Conservation (phyloP, 352 stramenopile species). For the Thalassiosira ordinaria region DNA sequence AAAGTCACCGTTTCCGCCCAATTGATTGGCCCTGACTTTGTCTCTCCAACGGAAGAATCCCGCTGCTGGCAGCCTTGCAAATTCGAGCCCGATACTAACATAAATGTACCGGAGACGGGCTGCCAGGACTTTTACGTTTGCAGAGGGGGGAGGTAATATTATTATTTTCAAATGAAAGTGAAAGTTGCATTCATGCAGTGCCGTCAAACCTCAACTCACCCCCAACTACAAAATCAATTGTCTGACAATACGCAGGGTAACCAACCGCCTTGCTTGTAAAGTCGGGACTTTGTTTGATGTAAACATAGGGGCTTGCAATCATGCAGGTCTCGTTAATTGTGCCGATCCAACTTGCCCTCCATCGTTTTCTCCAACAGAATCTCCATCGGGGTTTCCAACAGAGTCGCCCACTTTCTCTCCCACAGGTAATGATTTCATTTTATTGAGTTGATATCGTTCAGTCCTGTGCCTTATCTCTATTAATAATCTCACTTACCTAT, state of each 20-base stretch:
- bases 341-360: slow-evolving; percentile 15
- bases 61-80: neutral
- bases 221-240: too few species aligned
- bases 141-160: slow-evolving; percentile 15
- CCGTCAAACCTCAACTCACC: too few species aligned
- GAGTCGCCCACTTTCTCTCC: neutral
- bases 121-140: slow-evolving; percentile 26
- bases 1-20: slow-evolving; percentile 1
- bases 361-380: too few species aligned
- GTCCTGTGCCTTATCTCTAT: neutral
- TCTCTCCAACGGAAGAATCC: neutral
- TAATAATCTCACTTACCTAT: too few species aligned
- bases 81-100: neutral
- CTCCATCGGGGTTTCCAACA: too few species aligned
- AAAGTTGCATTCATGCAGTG: too few species aligned
- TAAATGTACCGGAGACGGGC: slow-evolving; percentile 3
- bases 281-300: slow-evolving; percentile 7
- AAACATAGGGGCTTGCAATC: slow-evolving; percentile 17
- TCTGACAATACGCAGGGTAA: too few species aligned
- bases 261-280: slow-evolving; percentile 4
- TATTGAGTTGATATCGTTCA: neutral
- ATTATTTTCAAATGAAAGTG: too few species aligned
- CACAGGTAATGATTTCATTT: neutral
- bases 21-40: neutral
- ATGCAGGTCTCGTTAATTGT: slow-evolving; percentile 1